Percentiles rank a stretch among this genome's conserved stretches.
Evolutionary conservation across 352 stramenopile genomes (phyloP).

Genomic region (Thalassiosira mediterranea): DNA sequence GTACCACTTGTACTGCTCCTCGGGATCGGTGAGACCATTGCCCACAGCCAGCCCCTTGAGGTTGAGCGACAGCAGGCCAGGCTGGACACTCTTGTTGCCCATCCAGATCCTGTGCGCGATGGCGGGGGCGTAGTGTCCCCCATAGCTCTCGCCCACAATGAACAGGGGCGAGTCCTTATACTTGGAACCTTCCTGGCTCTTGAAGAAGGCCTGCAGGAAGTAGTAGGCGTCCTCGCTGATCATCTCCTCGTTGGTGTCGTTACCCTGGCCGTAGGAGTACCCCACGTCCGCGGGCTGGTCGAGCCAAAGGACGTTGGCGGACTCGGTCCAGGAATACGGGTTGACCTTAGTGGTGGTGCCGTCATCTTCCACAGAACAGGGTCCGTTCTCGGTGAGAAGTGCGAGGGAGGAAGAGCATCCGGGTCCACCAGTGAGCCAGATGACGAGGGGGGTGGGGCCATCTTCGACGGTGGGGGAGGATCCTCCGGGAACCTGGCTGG

Average conservation of each 20-base stretch:
- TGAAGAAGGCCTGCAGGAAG: slow-evolving; percentile 94
- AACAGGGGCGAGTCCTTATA: slow-evolving; percentile 85
- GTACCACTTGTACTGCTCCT: slow-evolving; percentile 88
- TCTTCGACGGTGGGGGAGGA: slow-evolving; percentile 8
- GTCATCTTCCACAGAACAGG: slow-evolving; percentile 92
- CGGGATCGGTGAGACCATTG: slow-evolving; percentile 93
- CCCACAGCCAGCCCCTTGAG: slow-evolving; percentile 93
- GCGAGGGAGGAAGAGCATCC: slow-evolving; percentile 93
- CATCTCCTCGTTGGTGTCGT: slow-evolving; percentile 90
- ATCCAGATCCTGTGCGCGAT: slow-evolving; percentile 78
- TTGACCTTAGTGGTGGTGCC: slow-evolving; percentile 88
- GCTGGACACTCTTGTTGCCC: slow-evolving; percentile 63
- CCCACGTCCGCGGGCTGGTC: slow-evolving; percentile 94
- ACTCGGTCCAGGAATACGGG: slow-evolving; percentile 92
- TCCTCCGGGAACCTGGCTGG: slow-evolving; percentile 17
- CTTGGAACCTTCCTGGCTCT: slow-evolving; percentile 89
- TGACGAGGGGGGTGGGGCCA: slow-evolving; percentile 86
- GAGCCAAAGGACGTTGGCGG: slow-evolving; percentile 95
- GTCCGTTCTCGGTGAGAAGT: slow-evolving; percentile 94
- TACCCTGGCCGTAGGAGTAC: slow-evolving; percentile 91
- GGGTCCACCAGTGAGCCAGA: slow-evolving; percentile 97
- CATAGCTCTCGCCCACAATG: slow-evolving; percentile 90
- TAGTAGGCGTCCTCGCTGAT: slow-evolving; percentile 94
- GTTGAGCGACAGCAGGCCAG: slow-evolving; percentile 79
- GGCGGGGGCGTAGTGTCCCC: slow-evolving; percentile 90